Evolutionary conservation across 2,329 filamentous ascomycete genomes (phyloP), one percentile per base, ranked within the genome.

Genomic region (Penicillium palitans): DNA sequence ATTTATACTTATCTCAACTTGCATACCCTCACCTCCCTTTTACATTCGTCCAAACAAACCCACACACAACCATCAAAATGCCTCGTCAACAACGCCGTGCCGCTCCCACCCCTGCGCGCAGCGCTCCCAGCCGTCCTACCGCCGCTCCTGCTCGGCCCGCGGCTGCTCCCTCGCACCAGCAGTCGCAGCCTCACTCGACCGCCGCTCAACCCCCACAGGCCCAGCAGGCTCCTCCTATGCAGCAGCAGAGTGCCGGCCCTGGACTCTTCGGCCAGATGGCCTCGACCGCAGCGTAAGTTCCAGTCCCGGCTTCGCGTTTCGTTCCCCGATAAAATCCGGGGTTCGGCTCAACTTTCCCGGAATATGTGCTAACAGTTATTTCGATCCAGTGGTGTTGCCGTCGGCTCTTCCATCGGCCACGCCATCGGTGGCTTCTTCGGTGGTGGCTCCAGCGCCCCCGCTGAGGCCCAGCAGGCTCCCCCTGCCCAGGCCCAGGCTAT

Each of bases 231-330:
- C 84, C 85, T 55, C 76, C 81, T 77, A 58, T 72, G 64, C 61
- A 79, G 61, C 61, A 79, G 60, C 80, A 78, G 66, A 78, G 81
- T 54, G 83, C 88, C 66, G 90, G 92, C 29, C 88, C 91, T 6
- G 93, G 95, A 64, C 83, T 99, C 12, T 91, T 99, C 68, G 93
- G 91, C 59, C 91, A 98, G 83, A 97, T 99, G 90, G 95, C 95
- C 66, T 92, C 88, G 74, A 99, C 95, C 58, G 95, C 95, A 76
- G 95, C 95, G 93, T 98, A 88, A 81, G 92, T 87, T 13, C 21
- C 21, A n/a, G 0, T 10, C 12, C 46, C 27, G 27, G 31, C 45
- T 15, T 41, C 52, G 19, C 29, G 25, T 15, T 47, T 27, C 51
- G 7, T 55, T 19, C 46, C 24, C 44, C 61, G 57, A 55, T 44